Evolutionary conservation across 2,329 filamentous ascomycete species (phyloP), one percentile per base, ranked within the genome.

Genomic region (Sclerotinia trifoliorum): DNA sequence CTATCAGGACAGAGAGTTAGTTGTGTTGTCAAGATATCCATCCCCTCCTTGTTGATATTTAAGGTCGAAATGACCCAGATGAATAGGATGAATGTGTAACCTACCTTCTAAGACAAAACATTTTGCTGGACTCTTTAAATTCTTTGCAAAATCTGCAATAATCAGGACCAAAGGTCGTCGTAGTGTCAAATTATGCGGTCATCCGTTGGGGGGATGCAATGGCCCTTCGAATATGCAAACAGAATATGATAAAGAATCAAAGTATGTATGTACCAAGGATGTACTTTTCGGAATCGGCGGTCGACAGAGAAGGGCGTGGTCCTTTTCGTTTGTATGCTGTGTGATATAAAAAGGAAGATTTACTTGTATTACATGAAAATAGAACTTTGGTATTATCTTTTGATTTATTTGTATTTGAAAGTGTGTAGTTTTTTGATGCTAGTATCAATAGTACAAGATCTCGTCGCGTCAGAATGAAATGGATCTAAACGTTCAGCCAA

Each of bases 31-130:
- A 32, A 19, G 3, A 51, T 26, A 39, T n/a, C 17, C n/a, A 62
- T 62, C 0, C 3, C 24, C 5, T n/a, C 1, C n/a, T 15, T 26
- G 13, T 51, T 24, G 44, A 49, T 24, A 19, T 35, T 29, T 13
- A 4, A 35, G 42, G 21, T 8, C 32, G 21, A n/a, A 56, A n/a
- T 32, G 44, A 7, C 29, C n/a, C 29, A 13, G 13, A 62, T 62
- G 29, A 3, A 42, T 39, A 11, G 21, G 8, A 39, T 39, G 32
- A 62, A 13, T 21, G 24, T 11, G 17, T 19, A 19, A 71, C 73
- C 66, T 78, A 87, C 86, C 86, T 88, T 77, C 86, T 80, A 63
- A 89, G 79, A 76, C 86, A 89, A 73, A 89, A 89, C 86, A 88
- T 88, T 68, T 71, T 73, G 68, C 26, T 19, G 17, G 46, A 49